Base-by-base conservation (phyloP, 768 basidiomycete species). In the Paxillus involutus region DNA sequence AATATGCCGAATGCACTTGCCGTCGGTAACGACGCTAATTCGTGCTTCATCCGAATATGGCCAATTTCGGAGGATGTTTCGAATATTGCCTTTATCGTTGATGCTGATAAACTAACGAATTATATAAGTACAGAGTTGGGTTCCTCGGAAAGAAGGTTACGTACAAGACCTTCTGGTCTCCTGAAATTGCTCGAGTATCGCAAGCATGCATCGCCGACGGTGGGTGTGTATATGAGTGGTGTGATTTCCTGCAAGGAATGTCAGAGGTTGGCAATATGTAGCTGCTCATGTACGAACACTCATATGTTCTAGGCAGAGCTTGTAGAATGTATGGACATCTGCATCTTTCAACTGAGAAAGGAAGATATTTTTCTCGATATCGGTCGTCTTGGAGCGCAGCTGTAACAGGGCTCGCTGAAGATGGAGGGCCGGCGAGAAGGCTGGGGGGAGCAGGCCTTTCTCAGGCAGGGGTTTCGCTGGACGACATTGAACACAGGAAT, bases 11-110 rank as follows among this genome's bases (percentile, higher is more conserved):
- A 44, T 12, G 17, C 32, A 66, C 78, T 56, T 61, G 76, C 94
- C 94, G 71, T 96, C 94, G 0, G 94, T 97, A 26, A 97, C 93
- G 39, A 98, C 94, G 47, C 85, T 83, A 59, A 97, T 95, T 33
- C 91, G 82, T n/a, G 90, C 88, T 39, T 90, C 83, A 47, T 85
- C 77, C 54, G 83, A 72, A 56, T 77, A 81, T 3, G 87, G 84
- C 87, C 89, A 93, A 62, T 85, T 86, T 46, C 73, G 71, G 37
- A 95, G 72, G 53, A 95, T 81, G 53, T 76, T 69, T 36, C 82
- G 75, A 62, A 95, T 88, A 37, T 81, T 86, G 43, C 91, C 93
- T 66, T 88, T 90, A 73, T 98, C 91, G 51, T 84, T 83, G 63
- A 91, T 80, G 24, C 89, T 90, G 59, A 97, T 75, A 62, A 83